A percentile compares a stretch with the other conserved stretches of the same genome.
phyloP scores from a whole-genome alignment of 2,329 filamentous ascomycete species.

The Calonectria fujianensis region DNA sequence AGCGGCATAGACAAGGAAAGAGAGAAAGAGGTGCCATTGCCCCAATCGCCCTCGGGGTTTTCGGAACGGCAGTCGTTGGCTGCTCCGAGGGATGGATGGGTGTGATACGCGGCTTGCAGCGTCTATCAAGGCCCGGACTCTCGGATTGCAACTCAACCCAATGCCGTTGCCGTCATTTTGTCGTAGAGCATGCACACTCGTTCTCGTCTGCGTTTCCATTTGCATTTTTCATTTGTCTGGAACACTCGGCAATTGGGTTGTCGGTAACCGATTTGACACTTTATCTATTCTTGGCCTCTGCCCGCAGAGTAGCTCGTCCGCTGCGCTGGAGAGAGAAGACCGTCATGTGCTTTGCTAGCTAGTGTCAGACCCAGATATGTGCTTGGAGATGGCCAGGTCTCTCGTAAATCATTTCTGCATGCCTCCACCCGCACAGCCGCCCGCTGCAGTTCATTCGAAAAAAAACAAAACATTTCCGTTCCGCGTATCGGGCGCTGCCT shows the following conservation, averaged over 20 bases:
- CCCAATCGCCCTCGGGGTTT: background rate
- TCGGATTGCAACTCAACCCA: conserved; percentile 13
- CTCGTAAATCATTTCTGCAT: conserved; percentile 34
- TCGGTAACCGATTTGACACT: conserved; percentile 4
- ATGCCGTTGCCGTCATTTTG: background rate
- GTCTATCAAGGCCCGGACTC: background rate
- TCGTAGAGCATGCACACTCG: conserved; percentile 11
- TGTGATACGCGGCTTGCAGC: conserved; percentile 17
- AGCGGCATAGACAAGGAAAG: background rate
- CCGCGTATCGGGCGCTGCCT: conserved; percentile 24
- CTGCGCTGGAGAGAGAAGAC: background rate
- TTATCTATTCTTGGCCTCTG: conserved; percentile 21
- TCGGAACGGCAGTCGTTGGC: conserved; percentile 5
- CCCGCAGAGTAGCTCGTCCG: conserved; percentile 3
- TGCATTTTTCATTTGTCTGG: background rate
- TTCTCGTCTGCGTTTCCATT: background rate
- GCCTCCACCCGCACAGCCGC: background rate
- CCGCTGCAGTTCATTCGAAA: conserved; percentile 15
- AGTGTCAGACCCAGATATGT: conserved; percentile 10
- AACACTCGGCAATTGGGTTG: conserved; percentile 14
- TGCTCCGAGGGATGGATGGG: background rate
- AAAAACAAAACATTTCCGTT: conserved; percentile 6
- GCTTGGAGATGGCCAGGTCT: conserved; percentile 22
- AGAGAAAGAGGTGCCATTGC: background rate
- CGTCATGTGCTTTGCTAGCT: conserved; percentile 2